Evolutionary conservation across 1,139 yeast genomes (phyloP).

Genomic region (Eremothecium cymbalariae): DNA sequence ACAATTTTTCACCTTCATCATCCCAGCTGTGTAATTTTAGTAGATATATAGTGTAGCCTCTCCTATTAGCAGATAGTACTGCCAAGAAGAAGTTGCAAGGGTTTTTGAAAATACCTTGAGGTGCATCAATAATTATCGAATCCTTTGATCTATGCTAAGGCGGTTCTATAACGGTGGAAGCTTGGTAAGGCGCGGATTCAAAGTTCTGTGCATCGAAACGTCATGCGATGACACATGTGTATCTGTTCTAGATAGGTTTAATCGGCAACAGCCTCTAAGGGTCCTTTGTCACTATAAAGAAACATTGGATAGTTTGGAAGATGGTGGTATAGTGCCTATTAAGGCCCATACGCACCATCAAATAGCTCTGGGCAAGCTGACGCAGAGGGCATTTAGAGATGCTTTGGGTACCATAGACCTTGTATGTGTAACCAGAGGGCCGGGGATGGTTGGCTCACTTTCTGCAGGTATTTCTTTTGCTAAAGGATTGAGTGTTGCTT

Average conservation of each 20-base stretch:
- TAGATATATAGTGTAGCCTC: no score
- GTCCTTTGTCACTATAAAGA: constrained; percentile 53
- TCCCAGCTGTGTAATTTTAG: no score
- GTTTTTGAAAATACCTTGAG: no score
- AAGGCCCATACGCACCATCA: constrained; percentile 81
- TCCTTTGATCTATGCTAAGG: neutral
- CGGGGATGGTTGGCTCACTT: constrained; percentile 91
- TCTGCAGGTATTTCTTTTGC: constrained; percentile 79
- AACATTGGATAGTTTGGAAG: constrained; percentile 56
- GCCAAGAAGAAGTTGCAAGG: no score
- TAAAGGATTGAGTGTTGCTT: constrained; percentile 73
- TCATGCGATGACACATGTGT: constrained; percentile 96
- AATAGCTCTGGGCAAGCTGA: constrained; percentile 41
- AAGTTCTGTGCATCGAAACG: constrained; percentile 78
- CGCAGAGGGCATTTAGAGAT: constrained; percentile 33
- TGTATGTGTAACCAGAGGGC: constrained; percentile 88
- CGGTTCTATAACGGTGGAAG: neutral
- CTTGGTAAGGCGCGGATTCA: constrained; percentile 34
- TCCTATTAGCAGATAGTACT: no score
- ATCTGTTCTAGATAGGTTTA: constrained; percentile 53
- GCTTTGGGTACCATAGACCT: constrained; percentile 48
- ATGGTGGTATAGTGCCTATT: constrained; percentile 87
- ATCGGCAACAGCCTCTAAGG: constrained; percentile 36
- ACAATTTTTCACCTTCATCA: no score
- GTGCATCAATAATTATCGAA: no score